These are phyloP conservation scores for Xylaria sp. DNA, from an alignment of 2,329 filamentous ascomycete species.

Conservation along the genomic window DNA sequence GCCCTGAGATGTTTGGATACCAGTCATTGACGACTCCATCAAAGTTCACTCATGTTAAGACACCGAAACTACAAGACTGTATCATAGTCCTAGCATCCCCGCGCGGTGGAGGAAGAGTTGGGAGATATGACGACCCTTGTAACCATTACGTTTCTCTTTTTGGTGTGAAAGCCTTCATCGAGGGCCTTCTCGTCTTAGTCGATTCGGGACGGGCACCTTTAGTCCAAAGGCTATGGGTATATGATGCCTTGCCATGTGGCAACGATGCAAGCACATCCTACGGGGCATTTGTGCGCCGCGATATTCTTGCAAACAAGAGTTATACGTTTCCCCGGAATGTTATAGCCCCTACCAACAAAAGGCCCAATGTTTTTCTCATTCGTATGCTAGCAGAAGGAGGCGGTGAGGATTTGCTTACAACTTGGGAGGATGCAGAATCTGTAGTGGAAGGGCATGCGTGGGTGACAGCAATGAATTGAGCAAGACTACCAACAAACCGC, in stretches of 20 bases:
- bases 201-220: constrained; percentile 8
- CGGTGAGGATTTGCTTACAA: constrained; percentile 24
- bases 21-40: neutral
- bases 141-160: neutral
- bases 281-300: constrained; percentile 24
- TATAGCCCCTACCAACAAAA: neutral
- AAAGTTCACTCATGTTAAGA: constrained; percentile 11
- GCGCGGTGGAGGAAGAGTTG: neutral
- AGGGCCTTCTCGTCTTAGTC: constrained; percentile 13
- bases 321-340: constrained; percentile 12
- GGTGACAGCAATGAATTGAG: constrained; percentile 18
- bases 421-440: neutral
- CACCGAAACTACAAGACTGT: constrained; percentile 23
- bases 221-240: constrained; percentile 31
- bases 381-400: constrained; percentile 26
- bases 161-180: neutral
- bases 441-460: constrained; percentile 25
- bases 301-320: constrained; percentile 25
- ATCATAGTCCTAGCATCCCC: constrained; percentile 15
- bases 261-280: neutral
- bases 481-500: constrained; percentile 20
- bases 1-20: constrained; percentile 26
- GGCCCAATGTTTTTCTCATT: constrained; percentile 7
- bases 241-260: constrained; percentile 7
- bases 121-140: neutral